Conservation (phyloP, 164 flowering plant species). For the Malania oleifera region DNA sequence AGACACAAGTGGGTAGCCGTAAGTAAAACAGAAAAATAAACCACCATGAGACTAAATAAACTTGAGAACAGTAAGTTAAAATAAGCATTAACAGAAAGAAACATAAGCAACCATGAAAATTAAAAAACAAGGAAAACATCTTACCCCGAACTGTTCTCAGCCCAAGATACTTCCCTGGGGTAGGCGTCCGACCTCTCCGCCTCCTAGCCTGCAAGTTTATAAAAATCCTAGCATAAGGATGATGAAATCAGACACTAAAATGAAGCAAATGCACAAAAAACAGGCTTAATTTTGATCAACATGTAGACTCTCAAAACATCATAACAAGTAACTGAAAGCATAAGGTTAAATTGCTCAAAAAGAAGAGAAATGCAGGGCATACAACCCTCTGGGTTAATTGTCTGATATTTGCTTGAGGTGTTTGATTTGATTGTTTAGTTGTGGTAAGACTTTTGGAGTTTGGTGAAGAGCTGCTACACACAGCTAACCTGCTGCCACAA, state of each 20-base stretch:
- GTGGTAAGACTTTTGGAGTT: conserved; percentile 45
- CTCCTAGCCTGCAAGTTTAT: conserved; percentile 49
- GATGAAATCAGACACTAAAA: neutral
- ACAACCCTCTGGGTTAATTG: conserved; percentile 73
- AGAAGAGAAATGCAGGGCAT: conserved; percentile 82
- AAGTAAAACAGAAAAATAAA: neutral
- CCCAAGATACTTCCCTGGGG: conserved; percentile 87
- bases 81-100: too few species aligned
- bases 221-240: conserved; percentile 6
- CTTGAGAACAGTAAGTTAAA: too few species aligned
- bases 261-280: neutral
- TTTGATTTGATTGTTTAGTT: conserved; percentile 72
- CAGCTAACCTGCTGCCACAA: conserved; percentile 86
- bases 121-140: conserved; percentile 2
- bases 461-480: conserved; percentile 95
- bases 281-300: neutral
- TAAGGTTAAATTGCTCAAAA: conserved; percentile 21
- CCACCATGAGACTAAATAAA: neutral
- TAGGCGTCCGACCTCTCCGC: conserved; percentile 81
- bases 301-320: neutral
- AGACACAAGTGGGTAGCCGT: neutral
- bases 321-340: neutral
- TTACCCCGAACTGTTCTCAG: conserved; percentile 52
- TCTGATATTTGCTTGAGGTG: conserved; percentile 63
- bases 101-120: neutral